Conservation (phyloP, 306 rosid species). For the Castanea sativa region DNA sequence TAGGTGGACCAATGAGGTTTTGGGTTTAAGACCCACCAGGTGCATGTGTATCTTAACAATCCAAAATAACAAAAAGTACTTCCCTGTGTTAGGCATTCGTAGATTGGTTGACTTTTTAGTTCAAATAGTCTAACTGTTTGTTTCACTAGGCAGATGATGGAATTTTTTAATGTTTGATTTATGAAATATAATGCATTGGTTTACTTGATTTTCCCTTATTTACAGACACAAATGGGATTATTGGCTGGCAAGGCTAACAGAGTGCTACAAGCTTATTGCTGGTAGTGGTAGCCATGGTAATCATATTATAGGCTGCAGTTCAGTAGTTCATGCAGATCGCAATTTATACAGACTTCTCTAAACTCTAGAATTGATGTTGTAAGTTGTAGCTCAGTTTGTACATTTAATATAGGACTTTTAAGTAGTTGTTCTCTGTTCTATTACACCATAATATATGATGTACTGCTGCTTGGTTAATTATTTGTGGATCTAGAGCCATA, state of each 20-base stretch:
- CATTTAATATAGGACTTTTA: too few relatives aligned
- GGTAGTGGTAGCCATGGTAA: slow-evolving; percentile 33
- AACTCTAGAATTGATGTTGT: background rate
- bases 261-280: slow-evolving; percentile 29
- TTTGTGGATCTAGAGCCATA: background rate
- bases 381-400: background rate
- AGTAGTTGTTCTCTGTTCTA: too few relatives aligned
- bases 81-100: too few relatives aligned
- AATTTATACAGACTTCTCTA: background rate
- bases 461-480: background rate
- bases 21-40: too few relatives aligned
- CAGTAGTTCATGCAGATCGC: background rate
- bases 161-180: background rate
- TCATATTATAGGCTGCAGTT: background rate
- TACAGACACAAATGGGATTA: slow-evolving; percentile 19
- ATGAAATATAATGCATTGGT: background rate
- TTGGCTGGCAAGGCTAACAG: slow-evolving; percentile 28
- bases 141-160: background rate
- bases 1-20: too few relatives aligned
- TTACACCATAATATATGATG: background rate
- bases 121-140: background rate
- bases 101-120: too few relatives aligned
- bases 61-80: too few relatives aligned
- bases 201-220: background rate
- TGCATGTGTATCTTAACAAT: too few relatives aligned